These are phyloP conservation scores for Pleurotus pulmonarius DNA, from an alignment of 768 basidiomycete genomes.

Conservation along the genomic window DNA sequence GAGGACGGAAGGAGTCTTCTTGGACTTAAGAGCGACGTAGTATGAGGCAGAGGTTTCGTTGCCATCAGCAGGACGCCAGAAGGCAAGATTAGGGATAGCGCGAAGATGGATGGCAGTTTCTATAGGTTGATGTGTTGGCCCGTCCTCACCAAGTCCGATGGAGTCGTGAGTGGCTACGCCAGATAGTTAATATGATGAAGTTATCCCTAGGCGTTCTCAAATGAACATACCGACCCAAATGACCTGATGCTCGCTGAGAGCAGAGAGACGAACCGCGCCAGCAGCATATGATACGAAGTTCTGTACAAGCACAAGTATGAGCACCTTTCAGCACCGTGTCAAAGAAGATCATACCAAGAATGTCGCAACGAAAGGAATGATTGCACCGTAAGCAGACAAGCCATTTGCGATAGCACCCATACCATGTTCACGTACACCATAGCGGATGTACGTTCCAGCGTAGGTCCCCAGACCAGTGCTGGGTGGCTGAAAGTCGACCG, in stretches of 20 bases:
- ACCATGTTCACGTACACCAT: conserved; percentile 95
- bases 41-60: conserved; percentile 97
- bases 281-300: conserved; percentile 95
- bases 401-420: conserved; percentile 98
- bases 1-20: conserved; percentile 76
- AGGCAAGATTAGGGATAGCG: conserved; percentile 86
- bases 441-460: conserved; percentile 88
- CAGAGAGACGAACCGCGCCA: conserved; percentile 88
- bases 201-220: neutral
- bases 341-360: conserved; percentile 61
- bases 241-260: conserved; percentile 84
- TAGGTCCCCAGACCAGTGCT: conserved; percentile 82
- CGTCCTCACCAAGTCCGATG: conserved; percentile 90
- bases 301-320: conserved; percentile 29
- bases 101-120: conserved; percentile 87
- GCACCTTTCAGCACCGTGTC: neutral
- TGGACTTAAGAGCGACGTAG: conserved; percentile 70
- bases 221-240: conserved; percentile 81
- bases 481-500: conserved; percentile 90
- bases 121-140: conserved; percentile 94
- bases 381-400: conserved; percentile 82
- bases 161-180: conserved; percentile 88
- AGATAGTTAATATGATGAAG: neutral
- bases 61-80: conserved; percentile 93
- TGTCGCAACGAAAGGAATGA: conserved; percentile 88